Evolutionary conservation across 345 rosid species (phyloP).

Genomic region (Excoecaria cochinchinensis): DNA sequence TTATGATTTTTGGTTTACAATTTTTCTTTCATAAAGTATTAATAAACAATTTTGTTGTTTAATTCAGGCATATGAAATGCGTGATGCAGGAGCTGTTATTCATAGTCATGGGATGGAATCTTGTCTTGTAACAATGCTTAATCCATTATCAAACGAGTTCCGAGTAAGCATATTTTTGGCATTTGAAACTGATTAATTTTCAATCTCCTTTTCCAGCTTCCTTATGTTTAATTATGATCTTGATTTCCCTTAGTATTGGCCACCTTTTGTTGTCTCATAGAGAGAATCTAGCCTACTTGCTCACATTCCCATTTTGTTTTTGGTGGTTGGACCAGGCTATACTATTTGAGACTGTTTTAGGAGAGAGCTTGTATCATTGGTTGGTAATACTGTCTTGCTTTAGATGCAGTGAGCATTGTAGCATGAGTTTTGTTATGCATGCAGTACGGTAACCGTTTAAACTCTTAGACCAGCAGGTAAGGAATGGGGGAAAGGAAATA

Average conservation of each 20-base stretch:
- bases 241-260: not conserved
- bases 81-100: slow-evolving; percentile 95
- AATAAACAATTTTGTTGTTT: slow-evolving; percentile 3
- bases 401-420: not conserved
- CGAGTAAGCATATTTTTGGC: slow-evolving; percentile 47
- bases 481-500: not conserved
- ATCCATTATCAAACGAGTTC: slow-evolving; percentile 81
- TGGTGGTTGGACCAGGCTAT: not conserved
- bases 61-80: slow-evolving; percentile 75
- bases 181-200: not conserved
- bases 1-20: not conserved
- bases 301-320: no score
- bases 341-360: not conserved
- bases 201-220: not conserved
- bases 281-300: not conserved
- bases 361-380: not conserved
- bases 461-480: not conserved
- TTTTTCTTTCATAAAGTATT: slow-evolving; percentile 1
- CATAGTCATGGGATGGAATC: slow-evolving; percentile 99
- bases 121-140: slow-evolving; percentile 89
- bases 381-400: not conserved
- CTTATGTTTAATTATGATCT: not conserved
- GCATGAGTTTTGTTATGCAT: not conserved
- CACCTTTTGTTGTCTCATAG: not conserved
- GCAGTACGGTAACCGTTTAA: not conserved